Base-by-base conservation (phyloP, 2,329 filamentous ascomycete species). In the Colletotrichum acutatum region DNA sequence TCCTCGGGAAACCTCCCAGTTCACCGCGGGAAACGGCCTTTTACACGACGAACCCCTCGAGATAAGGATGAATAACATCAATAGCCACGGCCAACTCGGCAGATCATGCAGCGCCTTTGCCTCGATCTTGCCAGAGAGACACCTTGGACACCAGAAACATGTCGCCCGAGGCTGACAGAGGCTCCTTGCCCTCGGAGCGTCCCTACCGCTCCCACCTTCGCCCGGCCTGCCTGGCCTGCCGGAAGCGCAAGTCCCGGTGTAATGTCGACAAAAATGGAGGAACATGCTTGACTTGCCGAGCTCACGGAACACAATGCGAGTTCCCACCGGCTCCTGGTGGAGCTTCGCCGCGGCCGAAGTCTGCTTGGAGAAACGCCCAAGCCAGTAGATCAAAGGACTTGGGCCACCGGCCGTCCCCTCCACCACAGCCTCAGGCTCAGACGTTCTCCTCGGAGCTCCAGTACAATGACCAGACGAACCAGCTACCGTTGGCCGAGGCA, bases 151-250 rank as follows among this genome's bases (percentile, higher is more conserved):
- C 0, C n/a, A 26, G 11, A 8, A n/a, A 4, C 9, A 72, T 71
- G 71, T 34, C 66, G 32, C 22, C 56, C 56, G 71, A 65, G 60
- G 53, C 60, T 16, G 71, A 22, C 24, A 28, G 37, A 5, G 26
- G 16, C 11, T 5, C 61, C 14, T 60, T 73, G 60, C 26, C 71
- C 66, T 74, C 71, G 53, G 73, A 75, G 74, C 84, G 90, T 49
- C 90, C 90, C 2, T 91, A 92, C 77, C 84, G 90, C 72, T 91
- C 90, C 7, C 90, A 91, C 80, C 87, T 90, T 74, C 86, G 88
- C 46, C 89, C 90, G 58, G 90, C 90, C 4, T 92, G 90, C 80
- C 81, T 89, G 62, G 82, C 89, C 12, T 92, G 90, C 77, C 86
- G 90, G 67, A 87, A 87, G 73, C 86, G 90, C 72, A 91, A 91